Conservation (phyloP, 257 asterid species). For the Solanum pimpinellifolium region DNA sequence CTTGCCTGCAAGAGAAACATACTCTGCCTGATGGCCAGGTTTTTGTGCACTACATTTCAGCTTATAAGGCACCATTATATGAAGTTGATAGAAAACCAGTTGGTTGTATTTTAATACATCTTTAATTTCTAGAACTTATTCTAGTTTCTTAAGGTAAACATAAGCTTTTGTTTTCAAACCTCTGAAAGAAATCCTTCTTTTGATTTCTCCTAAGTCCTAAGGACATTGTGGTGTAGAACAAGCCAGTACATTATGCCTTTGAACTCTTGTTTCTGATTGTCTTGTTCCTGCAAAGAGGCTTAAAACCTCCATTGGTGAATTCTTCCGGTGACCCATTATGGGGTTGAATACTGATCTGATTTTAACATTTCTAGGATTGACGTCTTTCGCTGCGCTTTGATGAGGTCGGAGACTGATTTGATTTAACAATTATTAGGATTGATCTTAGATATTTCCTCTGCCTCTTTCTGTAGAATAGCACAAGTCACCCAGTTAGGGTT, state of each 20-base stretch:
- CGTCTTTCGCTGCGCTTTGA: not conserved
- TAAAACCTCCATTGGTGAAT: not conserved
- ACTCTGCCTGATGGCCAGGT: constrained; percentile 98
- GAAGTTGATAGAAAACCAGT: not conserved
- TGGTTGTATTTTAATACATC: not conserved
- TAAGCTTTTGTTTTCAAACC: not conserved
- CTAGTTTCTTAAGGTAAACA: not conserved
- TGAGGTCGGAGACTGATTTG: not conserved
- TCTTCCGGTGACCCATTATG: not conserved
- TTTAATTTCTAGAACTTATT: not conserved
- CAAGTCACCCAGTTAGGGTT: not conserved
- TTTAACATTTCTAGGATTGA: not conserved
- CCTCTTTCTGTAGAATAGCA: not conserved
- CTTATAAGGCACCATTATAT: not conserved
- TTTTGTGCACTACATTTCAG: not conserved
- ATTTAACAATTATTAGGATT: not conserved
- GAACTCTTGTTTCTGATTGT: not conserved
- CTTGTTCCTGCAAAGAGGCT: not conserved
- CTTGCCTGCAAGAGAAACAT: constrained; percentile 66
- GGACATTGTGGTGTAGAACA: not conserved
- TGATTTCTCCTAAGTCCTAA: not conserved
- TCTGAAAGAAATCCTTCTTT: not conserved
- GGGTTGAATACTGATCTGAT: not conserved
- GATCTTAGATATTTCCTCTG: not conserved
- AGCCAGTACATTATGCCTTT: not conserved